Base-by-base conservation (phyloP, 352 stramenopile genomes). In the Phytophthora chlamydospora region DNA sequence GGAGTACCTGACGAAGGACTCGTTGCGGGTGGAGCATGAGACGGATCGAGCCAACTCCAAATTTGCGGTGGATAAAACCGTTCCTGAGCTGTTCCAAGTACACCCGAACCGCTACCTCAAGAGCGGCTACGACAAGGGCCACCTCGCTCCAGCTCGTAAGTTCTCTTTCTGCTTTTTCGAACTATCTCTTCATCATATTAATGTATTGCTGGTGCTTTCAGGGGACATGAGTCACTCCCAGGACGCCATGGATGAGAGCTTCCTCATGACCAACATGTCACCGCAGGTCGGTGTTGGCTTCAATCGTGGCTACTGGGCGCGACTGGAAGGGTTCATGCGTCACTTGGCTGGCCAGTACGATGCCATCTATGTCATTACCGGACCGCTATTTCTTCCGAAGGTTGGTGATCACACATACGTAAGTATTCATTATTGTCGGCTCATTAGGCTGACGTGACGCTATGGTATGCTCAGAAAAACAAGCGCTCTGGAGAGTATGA, bases 241-340 rank as follows among this genome's bases (percentile, higher is more conserved):
- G 50, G 49, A 82, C 33, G 78, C 83, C 24, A 92, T 97, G 78
- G 71, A 97, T 56, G 93, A 98, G 71, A 98, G 94, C 48, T 99
- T 98, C 61, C 75, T 93, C n/a, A 95, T 99, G 74, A 96, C 81
- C 46, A 99, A 99, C 72, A 94, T 98, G 55, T 97, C 88, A 21
- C 96, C 96, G 0, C 96, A 99, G 62, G 64, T 96, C 40, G 88
- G 87, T 34, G 83, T 76, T 21, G 86, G 86, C 17, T 96, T 97
- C 60, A 97, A 97, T 58, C 89, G 90, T 29, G 75, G 79, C 46
- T 96, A 96, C 67, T 97, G 90, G 90, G 77, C 88, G 8, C 78
- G 85, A 16, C 67, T 97, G 31, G 90, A 97, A 60, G 79, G 87
- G 42, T 96, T 96, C 48, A 78, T 95, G 48, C 87, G 90, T 21